These are phyloP conservation scores for Myxozyma monticola DNA, from an alignment of 805 yeast species.

Conservation along the genomic window DNA sequence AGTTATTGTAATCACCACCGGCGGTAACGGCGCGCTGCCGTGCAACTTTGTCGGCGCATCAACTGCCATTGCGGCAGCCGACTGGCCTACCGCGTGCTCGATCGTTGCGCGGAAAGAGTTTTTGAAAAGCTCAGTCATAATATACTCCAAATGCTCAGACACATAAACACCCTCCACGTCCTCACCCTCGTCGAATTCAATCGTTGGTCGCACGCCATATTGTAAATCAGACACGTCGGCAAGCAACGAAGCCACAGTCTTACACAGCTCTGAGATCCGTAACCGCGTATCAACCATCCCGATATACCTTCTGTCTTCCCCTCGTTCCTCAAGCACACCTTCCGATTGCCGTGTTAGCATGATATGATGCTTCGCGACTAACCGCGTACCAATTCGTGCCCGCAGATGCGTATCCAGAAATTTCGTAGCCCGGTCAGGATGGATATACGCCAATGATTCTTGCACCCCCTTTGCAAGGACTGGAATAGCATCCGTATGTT, in stretches of 20 bases:
- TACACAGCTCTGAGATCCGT: slow-evolving; percentile 62
- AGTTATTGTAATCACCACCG: slow-evolving; percentile 52
- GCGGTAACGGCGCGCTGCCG: slow-evolving; percentile 36
- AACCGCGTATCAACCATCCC: slow-evolving; percentile 70
- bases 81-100: slow-evolving; percentile 48
- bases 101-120: slow-evolving; percentile 87
- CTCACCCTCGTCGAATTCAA: slow-evolving; percentile 57
- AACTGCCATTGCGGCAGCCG: slow-evolving; percentile 4
- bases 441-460: slow-evolving; percentile 54
- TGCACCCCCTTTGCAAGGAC: slow-evolving; percentile 77
- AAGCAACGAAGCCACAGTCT: slow-evolving; percentile 68
- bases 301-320: slow-evolving; percentile 45
- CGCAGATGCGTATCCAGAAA: slow-evolving; percentile 75
- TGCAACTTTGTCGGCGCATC: slow-evolving; percentile 31
- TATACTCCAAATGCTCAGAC: slow-evolving; percentile 83
- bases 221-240: slow-evolving; percentile 80
- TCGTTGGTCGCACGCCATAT: slow-evolving; percentile 70
- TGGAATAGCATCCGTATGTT: slow-evolving; percentile 83
- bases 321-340: background rate
- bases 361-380: slow-evolving; percentile 83
- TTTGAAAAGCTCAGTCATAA: slow-evolving; percentile 81
- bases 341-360: slow-evolving; percentile 49
- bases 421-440: slow-evolving; percentile 52
- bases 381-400: slow-evolving; percentile 83
- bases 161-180: slow-evolving; percentile 75